Base-by-base conservation (phyloP, 768 basidiomycete genomes). In the Leucogyrophana mollusca region DNA sequence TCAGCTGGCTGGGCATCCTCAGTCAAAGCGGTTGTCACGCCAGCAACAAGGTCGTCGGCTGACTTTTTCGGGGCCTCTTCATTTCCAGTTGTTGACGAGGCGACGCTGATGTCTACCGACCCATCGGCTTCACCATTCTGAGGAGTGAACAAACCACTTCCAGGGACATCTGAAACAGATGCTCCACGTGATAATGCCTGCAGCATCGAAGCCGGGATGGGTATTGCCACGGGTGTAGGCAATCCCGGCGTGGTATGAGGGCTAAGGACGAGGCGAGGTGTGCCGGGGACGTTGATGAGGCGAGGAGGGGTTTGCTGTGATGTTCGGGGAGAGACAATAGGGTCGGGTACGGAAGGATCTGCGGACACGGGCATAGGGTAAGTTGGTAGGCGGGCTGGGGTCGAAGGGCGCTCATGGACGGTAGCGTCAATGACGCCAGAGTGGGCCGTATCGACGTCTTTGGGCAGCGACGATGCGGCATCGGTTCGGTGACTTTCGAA, bases 311-410 rank as follows among this genome's bases (percentile, higher is more conserved):
- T 35, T 2, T 33, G 46, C 9, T 45, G 34, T 2, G 17, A 23
- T 16, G 34, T 11, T 24, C 32, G 45, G 54, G 53, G 27, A 45
- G 36, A 45, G 17, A 22, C 11, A 13, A 67, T 60, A 11, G 70
- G 69, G 46, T 77, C 74, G 11, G 66, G 63, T 11, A 70, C 65
- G 23, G 55, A 58, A 21, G 70, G 66, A 52, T 76, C 67, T 6
- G 74, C 73, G 7, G 61, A 65, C 34, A 74, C 53, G 16, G 74
- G 74, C 63, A 73, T 69, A 9, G 72, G 69, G 38, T 30, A 30
- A 13, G 27, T 6, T 7, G 6, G 27, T 30, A 7, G 27, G 6
- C 13, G 27, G 7, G 7, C 13, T 30, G 27, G 27, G 7, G 27
- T 30, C 6, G 27, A 45, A 40, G 39, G 11, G 14, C 7, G 43